These are phyloP conservation scores for Argentina anserina DNA, from an alignment of 306 rosid genomes.

Conservation along the genomic window DNA sequence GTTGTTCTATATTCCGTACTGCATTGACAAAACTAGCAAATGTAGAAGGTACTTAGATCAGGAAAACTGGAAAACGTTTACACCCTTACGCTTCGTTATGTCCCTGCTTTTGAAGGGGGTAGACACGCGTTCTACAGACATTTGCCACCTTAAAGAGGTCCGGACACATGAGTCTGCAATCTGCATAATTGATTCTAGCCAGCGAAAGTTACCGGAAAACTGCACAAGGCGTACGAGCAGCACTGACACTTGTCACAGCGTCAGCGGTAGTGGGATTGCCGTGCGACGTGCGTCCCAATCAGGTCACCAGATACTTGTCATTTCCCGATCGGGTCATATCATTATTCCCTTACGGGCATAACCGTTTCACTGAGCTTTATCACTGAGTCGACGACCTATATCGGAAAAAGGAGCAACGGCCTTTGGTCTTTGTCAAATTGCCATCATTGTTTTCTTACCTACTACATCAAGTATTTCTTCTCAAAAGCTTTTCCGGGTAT, in stretches of 20 bases:
- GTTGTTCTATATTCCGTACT: too few relatives aligned
- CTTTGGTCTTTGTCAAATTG: neutral
- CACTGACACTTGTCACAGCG: neutral
- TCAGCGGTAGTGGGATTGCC: neutral
- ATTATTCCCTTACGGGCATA: neutral
- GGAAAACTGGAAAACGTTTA: neutral
- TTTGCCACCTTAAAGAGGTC: neutral
- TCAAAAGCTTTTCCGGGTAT: neutral
- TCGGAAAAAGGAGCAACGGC: neutral
- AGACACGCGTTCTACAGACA: neutral
- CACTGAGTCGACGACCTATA: neutral
- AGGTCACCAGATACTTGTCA: neutral
- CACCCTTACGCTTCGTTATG: neutral
- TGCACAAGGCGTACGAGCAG: constrained; percentile 3
- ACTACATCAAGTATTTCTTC: neutral
- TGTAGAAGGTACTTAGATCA: neutral
- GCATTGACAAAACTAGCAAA: neutral
- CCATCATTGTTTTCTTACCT: neutral
- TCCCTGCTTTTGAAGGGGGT: neutral
- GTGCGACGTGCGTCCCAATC: neutral
- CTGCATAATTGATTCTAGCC: neutral
- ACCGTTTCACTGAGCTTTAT: neutral
- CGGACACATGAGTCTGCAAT: neutral
- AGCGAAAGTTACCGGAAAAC: neutral
- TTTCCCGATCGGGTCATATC: neutral